A percentile compares a stretch with the other conserved stretches of the same genome.
Evolutionary conservation across 2,329 filamentous ascomycete species (phyloP).

Genomic region (Elsinoe necatrix): DNA sequence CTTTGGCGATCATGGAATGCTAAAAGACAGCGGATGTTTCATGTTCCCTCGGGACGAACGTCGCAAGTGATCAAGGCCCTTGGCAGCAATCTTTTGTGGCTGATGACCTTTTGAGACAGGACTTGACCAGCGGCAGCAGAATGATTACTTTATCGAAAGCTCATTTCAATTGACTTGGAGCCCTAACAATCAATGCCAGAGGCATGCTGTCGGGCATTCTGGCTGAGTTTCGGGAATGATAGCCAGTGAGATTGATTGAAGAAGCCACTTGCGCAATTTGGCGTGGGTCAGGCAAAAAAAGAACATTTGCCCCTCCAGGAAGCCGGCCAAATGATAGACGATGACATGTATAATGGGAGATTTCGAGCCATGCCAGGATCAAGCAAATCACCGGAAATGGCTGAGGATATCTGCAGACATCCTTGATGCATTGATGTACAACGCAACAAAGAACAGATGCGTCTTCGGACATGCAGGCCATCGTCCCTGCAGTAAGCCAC

Average conservation of each 20-base stretch:
- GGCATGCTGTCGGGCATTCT: not conserved
- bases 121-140: not conserved
- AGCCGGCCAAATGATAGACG: not conserved
- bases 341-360: not conserved
- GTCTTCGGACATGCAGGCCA: not conserved
- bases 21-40: not conserved
- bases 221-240: not conserved
- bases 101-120: not conserved
- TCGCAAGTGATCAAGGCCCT: not conserved
- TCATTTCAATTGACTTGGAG: conserved; percentile 2
- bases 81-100: not conserved
- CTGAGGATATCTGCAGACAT: not conserved
- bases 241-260: not conserved
- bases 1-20: conserved; percentile 4
- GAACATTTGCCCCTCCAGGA: not conserved
- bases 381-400: not conserved
- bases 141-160: not conserved
- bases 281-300: not conserved
- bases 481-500: conserved; percentile 7
- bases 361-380: not conserved
- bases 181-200: not conserved
- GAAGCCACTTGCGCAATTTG: conserved; percentile 11
- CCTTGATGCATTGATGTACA: not conserved
- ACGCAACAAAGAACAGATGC: not conserved
- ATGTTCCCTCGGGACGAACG: not conserved